Evolutionary conservation across 1,284 basidiomycete species (phyloP).

Genomic region (Pulveroboletus sp.): DNA sequence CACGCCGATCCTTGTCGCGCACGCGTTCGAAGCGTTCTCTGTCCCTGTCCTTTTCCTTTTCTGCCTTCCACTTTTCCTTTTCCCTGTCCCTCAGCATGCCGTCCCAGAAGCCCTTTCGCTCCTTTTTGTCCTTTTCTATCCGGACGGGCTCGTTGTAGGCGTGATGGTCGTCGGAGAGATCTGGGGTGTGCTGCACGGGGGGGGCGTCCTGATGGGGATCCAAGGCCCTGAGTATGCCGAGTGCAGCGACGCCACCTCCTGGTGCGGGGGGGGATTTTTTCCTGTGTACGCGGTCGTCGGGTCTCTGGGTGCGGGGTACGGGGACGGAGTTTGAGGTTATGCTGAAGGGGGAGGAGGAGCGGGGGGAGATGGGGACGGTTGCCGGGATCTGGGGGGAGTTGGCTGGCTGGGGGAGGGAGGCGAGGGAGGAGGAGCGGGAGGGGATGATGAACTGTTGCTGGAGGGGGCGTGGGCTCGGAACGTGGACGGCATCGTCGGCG

Average conservation of each 20-base stretch:
- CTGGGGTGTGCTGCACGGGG: constrained; percentile 20
- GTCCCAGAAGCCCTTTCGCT: constrained; percentile 57
- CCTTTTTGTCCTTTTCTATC: constrained; percentile 41
- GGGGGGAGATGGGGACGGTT: constrained; percentile 24
- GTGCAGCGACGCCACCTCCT: constrained; percentile 38
- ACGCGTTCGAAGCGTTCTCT: constrained; percentile 28
- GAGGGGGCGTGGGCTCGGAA: constrained; percentile 28
- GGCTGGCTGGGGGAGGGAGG: constrained; percentile 41
- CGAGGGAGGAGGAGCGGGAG: constrained; percentile 49
- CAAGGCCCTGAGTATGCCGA: constrained; percentile 59
- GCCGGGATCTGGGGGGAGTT: constrained; percentile 42
- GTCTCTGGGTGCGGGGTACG: constrained; percentile 16
- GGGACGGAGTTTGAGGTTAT: constrained; percentile 20
- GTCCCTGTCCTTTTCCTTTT: constrained; percentile 33
- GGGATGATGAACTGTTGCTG: constrained; percentile 41
- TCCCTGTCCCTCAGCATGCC: constrained; percentile 40
- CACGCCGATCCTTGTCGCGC: constrained; percentile 33
- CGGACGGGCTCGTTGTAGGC: constrained; percentile 33
- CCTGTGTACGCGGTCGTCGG: constrained; percentile 27
- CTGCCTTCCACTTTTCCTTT: constrained; percentile 34
- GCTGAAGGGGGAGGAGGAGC: constrained; percentile 49
- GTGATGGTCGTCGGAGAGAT: constrained; percentile 35
- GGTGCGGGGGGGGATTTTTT: constrained; percentile 36
- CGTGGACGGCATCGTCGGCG: constrained; percentile 20
- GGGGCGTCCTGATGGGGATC: constrained; percentile 47